Evolutionary conservation across 495 filamentous ascomycete genomes (phyloP).

Genomic region (Choiromyces venosus): DNA sequence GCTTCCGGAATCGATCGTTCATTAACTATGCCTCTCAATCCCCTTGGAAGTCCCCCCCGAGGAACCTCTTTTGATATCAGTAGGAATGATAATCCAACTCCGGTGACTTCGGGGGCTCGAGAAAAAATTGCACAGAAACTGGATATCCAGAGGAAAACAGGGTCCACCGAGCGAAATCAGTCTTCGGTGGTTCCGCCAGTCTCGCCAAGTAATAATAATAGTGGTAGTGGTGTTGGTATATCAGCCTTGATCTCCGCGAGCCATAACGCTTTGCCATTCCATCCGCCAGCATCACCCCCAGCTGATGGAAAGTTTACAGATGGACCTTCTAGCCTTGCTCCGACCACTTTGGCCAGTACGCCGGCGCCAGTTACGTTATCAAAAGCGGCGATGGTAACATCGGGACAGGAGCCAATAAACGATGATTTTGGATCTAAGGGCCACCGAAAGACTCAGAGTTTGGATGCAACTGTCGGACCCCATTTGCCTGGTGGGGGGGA

Average conservation of each 20-base stretch:
- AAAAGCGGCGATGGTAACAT: slow-evolving; percentile 69
- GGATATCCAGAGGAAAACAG: slow-evolving; percentile 78
- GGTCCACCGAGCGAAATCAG: slow-evolving; percentile 44
- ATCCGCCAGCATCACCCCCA: slow-evolving; percentile 33
- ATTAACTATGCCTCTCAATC: slow-evolving; percentile 62
- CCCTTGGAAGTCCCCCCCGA: slow-evolving; percentile 52
- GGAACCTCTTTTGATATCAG: slow-evolving; percentile 69
- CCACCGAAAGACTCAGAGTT: slow-evolving; percentile 80
- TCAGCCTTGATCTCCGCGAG: slow-evolving; percentile 81
- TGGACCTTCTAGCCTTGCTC: slow-evolving; percentile 64
- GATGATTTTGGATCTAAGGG: slow-evolving; percentile 44
- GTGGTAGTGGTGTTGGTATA: slow-evolving; percentile 61
- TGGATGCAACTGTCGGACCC: slow-evolving; percentile 56
- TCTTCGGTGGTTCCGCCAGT: slow-evolving; percentile 25
- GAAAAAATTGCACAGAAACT: slow-evolving; percentile 86
- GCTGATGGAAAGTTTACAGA: slow-evolving; percentile 23
- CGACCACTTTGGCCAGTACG: slow-evolving; percentile 73
- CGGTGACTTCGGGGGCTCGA: slow-evolving; percentile 47
- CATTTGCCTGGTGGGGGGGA: slow-evolving; percentile 42
- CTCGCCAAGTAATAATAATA: slow-evolving; percentile 41
- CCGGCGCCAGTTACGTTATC: slow-evolving; percentile 84
- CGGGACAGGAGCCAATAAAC: slow-evolving; percentile 54
- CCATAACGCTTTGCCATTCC: slow-evolving; percentile 66
- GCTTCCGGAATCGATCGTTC: slow-evolving; percentile 53
- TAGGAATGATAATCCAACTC: slow-evolving; percentile 44